phyloP scores from a whole-genome alignment of 2,329 filamentous ascomycete genomes.

The Nemania diffusa region DNA sequence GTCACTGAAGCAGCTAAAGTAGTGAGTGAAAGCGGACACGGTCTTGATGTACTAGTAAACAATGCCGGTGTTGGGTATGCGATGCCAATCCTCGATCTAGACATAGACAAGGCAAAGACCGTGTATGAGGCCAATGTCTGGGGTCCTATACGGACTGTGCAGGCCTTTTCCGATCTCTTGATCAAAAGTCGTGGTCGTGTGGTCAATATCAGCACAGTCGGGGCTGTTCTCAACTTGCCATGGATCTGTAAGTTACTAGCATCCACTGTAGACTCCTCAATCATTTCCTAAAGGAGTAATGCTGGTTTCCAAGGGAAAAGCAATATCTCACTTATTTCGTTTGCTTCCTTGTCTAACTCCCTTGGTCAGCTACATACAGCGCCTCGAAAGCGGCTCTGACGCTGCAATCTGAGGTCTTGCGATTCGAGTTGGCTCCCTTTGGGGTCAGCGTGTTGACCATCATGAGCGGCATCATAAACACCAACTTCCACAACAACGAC shows the following conservation, averaged over 20 bases:
- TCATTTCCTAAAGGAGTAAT: conserved; percentile 1
- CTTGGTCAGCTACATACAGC: conserved; percentile 8
- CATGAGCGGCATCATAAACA: conserved; percentile 13
- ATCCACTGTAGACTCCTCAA: not conserved
- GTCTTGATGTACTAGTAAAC: conserved; percentile 29
- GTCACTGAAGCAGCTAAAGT: not conserved
- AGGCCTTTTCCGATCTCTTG: conserved; percentile 17
- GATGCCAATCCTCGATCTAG: conserved; percentile 25
- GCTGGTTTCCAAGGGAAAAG: not conserved
- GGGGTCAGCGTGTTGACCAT: conserved; percentile 1
- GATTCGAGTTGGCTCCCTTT: conserved; percentile 1
- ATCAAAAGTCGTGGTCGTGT: conserved; percentile 17
- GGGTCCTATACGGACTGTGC: conserved; percentile 6
- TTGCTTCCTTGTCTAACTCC: too few species aligned
- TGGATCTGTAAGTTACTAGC: conserved; percentile 15
- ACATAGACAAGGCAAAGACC: conserved; percentile 10
- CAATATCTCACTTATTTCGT: too few species aligned
- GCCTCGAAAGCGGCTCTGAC: conserved; percentile 1
- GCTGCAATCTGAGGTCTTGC: not conserved
- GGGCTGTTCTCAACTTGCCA: conserved; percentile 10
- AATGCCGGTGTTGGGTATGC: conserved; percentile 26
- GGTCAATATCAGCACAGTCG: conserved; percentile 24
- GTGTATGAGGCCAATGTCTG: conserved; percentile 29
- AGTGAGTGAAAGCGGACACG: not conserved
- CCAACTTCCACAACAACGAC: conserved; percentile 27